Evolutionary conservation across 2,329 filamentous ascomycete species (phyloP), one percentile per base, ranked within the genome.

Genomic region (Pezicula radicicola): DNA sequence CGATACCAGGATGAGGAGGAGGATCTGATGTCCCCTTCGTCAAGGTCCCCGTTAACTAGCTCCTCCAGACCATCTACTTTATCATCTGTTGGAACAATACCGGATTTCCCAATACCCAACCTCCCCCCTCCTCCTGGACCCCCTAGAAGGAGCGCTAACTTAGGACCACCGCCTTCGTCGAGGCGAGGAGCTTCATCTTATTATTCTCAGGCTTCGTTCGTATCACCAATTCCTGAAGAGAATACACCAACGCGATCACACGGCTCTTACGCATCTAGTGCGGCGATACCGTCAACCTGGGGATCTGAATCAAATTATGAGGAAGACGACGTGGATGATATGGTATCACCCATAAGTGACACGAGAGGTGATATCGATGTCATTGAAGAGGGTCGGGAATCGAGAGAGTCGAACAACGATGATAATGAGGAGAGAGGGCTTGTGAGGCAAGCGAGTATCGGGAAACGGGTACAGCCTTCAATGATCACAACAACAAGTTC

Each of bases 211-310:
- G 70, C 75, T 12, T 88, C 86, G 0, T 86, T 78, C 54, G 86
- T 91, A 25, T 88, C 88, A 0, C 87, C 88, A 0, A 91, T 92
- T 49, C 85, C 84, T 0, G 88, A 91, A 66, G 88, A 91, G 64
- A 81, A 78, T 56, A 76, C 80, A 0, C 74, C 71, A 46, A 61
- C 68, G 21, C 63, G 77, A 49, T 83, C 83, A 1, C 79, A 83
- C 63, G 75, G 76, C 27, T 90, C 88, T 0, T 86, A 82, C 62
- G 87, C 83, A 19, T 91, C 88, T 3, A 91, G 87, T 59, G 80
- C 83, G 35, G 87, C 81, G 0, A 88, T 91, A 66, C 87, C 88
- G 1, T 80, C 83, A 18, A 83, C 75, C 59, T 91, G 86, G 81
- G 81, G 75, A 4, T 79, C 75, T 4, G 65, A 70, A 12, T 79